These are phyloP conservation scores for Cyberlindnera maclurae DNA, from an alignment of 805 yeast species.

Conservation along the genomic window DNA sequence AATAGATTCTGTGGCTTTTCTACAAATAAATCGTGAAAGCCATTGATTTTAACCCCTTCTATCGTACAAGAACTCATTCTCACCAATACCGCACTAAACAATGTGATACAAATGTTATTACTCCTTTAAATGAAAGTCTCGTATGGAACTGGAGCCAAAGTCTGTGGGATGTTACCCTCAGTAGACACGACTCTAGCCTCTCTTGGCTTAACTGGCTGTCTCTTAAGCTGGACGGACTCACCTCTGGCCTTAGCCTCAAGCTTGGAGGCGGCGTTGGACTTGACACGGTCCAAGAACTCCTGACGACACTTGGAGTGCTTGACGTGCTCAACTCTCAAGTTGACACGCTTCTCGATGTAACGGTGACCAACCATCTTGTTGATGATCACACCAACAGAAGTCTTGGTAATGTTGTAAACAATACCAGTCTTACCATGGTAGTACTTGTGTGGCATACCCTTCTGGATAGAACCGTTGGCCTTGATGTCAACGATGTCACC, in stretches of 20 bases:
- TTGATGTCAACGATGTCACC: constrained; percentile 99
- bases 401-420: constrained; percentile 96
- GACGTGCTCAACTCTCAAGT: constrained; percentile 97
- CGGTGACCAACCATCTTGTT: constrained; percentile 99
- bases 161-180: constrained; percentile 82
- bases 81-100: constrained; percentile 18
- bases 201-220: constrained; percentile 99
- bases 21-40: constrained; percentile 3
- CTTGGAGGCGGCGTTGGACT: constrained; percentile 90
- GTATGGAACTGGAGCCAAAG: constrained; percentile 98
- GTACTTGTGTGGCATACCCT: constrained; percentile 99
- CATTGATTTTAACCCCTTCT: background rate
- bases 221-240: constrained; percentile 84
- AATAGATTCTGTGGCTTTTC: background rate
- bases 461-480: constrained; percentile 98
- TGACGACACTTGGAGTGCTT: constrained; percentile 99
- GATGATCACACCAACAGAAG: constrained; percentile 95
- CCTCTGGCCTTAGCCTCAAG: constrained; percentile 94
- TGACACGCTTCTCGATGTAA: constrained; percentile 97
- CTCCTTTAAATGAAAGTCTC: constrained; percentile 91
- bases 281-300: constrained; percentile 98
- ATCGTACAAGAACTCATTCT: constrained; percentile 10
- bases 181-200: constrained; percentile 79
- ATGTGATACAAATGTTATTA: constrained; percentile 15
- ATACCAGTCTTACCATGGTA: constrained; percentile 99